phyloP scores from a whole-genome alignment of 352 stramenopile genomes.

The Pythium vanterpoolii region DNA sequence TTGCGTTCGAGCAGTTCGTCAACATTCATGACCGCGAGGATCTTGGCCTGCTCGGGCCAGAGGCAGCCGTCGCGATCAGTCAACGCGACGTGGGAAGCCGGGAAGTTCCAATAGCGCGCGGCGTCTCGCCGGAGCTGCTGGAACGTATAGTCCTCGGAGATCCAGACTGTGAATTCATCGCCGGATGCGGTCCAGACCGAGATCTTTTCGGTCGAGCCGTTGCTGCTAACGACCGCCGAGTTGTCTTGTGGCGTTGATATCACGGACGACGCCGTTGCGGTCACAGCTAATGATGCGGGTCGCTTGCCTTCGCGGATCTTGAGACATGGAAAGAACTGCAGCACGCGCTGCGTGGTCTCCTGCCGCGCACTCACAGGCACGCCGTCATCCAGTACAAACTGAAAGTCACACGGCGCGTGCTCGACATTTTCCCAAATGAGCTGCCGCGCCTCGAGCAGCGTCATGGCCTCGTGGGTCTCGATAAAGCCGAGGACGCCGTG shows the following conservation, averaged over 20 bases:
- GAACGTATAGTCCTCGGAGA: conserved; percentile 73
- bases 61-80: conserved; percentile 61
- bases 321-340: conserved; percentile 64
- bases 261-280: not conserved
- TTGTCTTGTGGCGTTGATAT: not conserved
- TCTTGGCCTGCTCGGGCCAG: conserved; percentile 75
- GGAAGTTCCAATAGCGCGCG: conserved; percentile 67
- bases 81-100: conserved; percentile 37
- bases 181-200: conserved; percentile 44
- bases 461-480: conserved; percentile 64
- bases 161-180: conserved; percentile 64
- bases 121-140: conserved; percentile 66
- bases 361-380: conserved; percentile 55
- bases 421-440: conserved; percentile 73
- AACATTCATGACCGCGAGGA: conserved; percentile 56
- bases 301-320: conserved; percentile 54
- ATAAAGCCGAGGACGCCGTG: conserved; percentile 74
- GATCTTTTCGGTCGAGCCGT: conserved; percentile 37
- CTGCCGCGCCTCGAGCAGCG: conserved; percentile 46
- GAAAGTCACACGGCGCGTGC: conserved; percentile 55
- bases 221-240: not conserved
- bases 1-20: conserved; percentile 43
- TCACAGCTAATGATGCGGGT: not conserved
- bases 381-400: conserved; percentile 70
- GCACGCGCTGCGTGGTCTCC: conserved; percentile 54